Base-by-base conservation (phyloP, 2,329 filamentous ascomycete genomes). In the Diaporthe citri region DNA sequence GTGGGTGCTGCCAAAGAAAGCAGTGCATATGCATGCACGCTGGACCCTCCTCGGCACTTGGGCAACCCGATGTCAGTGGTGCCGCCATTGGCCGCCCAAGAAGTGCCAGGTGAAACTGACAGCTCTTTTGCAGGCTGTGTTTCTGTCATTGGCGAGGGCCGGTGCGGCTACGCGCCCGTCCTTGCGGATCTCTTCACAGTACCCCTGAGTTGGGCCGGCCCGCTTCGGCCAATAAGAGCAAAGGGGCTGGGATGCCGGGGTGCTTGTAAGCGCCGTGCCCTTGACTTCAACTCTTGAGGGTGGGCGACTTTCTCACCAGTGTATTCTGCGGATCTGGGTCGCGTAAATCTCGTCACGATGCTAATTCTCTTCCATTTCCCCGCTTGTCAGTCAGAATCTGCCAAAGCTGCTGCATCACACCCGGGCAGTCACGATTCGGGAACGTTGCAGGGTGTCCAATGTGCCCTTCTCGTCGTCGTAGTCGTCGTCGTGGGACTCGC, bases 111-210 rank as follows among this genome's bases (percentile, higher is more conserved):
- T 74, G 56, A 71, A 34, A 62, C 46, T 71, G 56, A 51, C 43
- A 74, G 56, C 41, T 69, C 56, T 56, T 57, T 67, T 62, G 69
- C 62, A 64, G 55, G 20, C 34, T 41, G 46, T 70, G 20, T 31
- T 25, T 48, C 36, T 72, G 31, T 34, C 62, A 75, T 76, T 76
- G 72, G 75, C 55, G 75, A 67, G 28, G 57, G 31, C 28, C 17
- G 31, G 62, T 59, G 57, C 25, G 57, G 62, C 64, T 76, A 76
- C 75, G 75, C 75, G 75, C 75, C 69, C 69, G 62, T 62, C 52
- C 55, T 66, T 70, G 69, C 60, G 72, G 72, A 62, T 60, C 62
- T 52, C 36, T 71, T 69, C 75, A 75, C 73, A 69, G 17, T 64
- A 73, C 74, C 73, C 72, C 67, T 75, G 43, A 13, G 31, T 72